These are phyloP conservation scores for Coniochaeta prunicola DNA, from an alignment of 2,329 filamentous ascomycete species.

Conservation along the genomic window DNA sequence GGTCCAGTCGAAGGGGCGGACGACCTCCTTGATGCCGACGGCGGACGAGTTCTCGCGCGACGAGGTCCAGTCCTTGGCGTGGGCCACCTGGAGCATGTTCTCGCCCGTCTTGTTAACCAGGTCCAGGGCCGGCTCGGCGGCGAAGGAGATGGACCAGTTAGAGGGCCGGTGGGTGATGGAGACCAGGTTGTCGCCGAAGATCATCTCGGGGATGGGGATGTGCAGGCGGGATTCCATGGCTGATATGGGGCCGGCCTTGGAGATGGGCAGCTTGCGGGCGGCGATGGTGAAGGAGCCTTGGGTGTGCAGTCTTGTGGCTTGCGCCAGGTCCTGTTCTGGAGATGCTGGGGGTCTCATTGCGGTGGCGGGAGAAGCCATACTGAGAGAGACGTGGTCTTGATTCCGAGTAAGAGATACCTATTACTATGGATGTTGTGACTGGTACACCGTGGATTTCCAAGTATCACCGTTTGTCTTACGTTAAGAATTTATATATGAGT, in stretches of 20 bases:
- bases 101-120: conserved; percentile 88
- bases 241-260: conserved; percentile 86
- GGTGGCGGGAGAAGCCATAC: conserved; percentile 17
- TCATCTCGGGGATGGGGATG: conserved; percentile 96
- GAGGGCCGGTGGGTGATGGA: conserved; percentile 63
- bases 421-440: too few species aligned
- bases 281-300: conserved; percentile 67
- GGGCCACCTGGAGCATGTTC: conserved; percentile 87
- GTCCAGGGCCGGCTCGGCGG: conserved; percentile 81
- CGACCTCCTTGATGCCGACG: conserved; percentile 76
- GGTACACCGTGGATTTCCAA: too few species aligned
- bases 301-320: conserved; percentile 47
- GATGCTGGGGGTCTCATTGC: conserved; percentile 31
- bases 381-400: not conserved
- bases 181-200: conserved; percentile 92
- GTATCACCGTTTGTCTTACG: too few species aligned
- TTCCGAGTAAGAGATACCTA: not conserved
- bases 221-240: conserved; percentile 69
- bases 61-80: conserved; percentile 77
- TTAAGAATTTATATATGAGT: too few species aligned
- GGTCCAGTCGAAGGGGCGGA: conserved; percentile 97
- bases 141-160: conserved; percentile 77
- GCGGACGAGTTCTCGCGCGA: conserved; percentile 68
- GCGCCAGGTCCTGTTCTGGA: conserved; percentile 35
- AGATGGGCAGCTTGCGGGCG: conserved; percentile 87